Evolutionary conservation across 352 stramenopile genomes (phyloP).

Genomic region (Globisporangium nunn): DNA sequence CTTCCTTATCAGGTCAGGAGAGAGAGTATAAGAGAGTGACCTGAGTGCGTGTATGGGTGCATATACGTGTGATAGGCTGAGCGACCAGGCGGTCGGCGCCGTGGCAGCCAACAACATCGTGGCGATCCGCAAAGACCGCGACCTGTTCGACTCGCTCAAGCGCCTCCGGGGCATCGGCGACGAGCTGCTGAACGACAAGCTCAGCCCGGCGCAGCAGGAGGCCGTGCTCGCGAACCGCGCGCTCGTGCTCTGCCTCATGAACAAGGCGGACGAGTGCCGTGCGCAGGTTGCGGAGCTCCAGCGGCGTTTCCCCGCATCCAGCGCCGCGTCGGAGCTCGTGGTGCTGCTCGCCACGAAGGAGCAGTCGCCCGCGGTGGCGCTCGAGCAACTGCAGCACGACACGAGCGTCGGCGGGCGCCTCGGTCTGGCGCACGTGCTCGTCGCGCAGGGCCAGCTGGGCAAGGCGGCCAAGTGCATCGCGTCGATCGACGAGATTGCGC

Average conservation of each 20-base stretch:
- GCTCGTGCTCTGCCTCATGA: slow-evolving; percentile 63
- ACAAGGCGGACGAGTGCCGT: slow-evolving; percentile 70
- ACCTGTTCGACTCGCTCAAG: slow-evolving; percentile 83
- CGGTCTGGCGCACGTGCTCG: slow-evolving; percentile 59
- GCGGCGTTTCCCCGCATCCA: slow-evolving; percentile 51
- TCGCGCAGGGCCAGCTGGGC: slow-evolving; percentile 29
- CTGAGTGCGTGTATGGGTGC: not conserved
- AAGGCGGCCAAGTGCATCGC: slow-evolving; percentile 47
- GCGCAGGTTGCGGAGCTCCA: slow-evolving; percentile 47
- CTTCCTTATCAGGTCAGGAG: not conserved
- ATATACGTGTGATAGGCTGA: slow-evolving; percentile 24
- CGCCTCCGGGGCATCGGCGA: slow-evolving; percentile 61
- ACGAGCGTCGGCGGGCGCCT: slow-evolving; percentile 54
- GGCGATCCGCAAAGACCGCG: slow-evolving; percentile 65
- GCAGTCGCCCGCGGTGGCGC: slow-evolving; percentile 39
- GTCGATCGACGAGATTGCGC: slow-evolving; percentile 52
- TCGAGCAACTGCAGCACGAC: slow-evolving; percentile 42
- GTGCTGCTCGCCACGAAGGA: slow-evolving; percentile 62
- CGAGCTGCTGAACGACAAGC: slow-evolving; percentile 49
- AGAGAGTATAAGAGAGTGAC: no score
- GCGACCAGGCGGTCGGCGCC: slow-evolving; percentile 49
- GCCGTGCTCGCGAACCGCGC: slow-evolving; percentile 69
- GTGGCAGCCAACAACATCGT: slow-evolving; percentile 82
- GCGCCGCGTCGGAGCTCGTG: slow-evolving; percentile 51
- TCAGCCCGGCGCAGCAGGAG: slow-evolving; percentile 52